Evolutionary conservation across 2,329 filamentous ascomycete species (phyloP).

Genomic region (Phyllosticta ampelicida): DNA sequence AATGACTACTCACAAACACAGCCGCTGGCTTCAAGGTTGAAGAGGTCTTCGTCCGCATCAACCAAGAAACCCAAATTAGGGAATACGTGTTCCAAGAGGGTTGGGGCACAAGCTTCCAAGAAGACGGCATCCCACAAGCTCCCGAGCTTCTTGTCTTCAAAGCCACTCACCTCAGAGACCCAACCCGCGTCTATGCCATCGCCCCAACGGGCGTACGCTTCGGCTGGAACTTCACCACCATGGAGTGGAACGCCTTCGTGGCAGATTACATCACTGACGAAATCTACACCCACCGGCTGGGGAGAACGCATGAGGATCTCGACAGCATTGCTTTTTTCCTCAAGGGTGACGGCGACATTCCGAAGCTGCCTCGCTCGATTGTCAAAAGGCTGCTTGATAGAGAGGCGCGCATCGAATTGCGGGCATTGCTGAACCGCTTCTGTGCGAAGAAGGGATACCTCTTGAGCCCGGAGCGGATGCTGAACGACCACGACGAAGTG

Average conservation of each 20-base stretch:
- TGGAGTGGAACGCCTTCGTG: neutral
- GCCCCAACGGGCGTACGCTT: neutral
- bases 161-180: neutral
- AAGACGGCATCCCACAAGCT: neutral
- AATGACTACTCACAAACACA: neutral
- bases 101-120: neutral
- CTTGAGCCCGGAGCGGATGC: no score
- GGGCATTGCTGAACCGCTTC: no score
- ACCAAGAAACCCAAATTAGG: neutral
- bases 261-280: neutral
- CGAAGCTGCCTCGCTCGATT: no score
- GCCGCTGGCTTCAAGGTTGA: neutral
- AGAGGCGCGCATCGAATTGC: no score
- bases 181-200: neutral
- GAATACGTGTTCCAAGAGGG: neutral
- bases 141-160: neutral
- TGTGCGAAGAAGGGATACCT: no score
- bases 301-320: neutral
- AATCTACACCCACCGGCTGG: neutral
- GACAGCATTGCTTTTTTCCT: neutral
- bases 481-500: no score
- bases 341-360: no score
- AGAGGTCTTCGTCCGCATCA: neutral
- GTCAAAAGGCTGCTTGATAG: no score
- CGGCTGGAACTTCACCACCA: neutral